A percentile compares a stretch with the other conserved stretches of the same genome.
phyloP scores from a whole-genome alignment of 2,329 filamentous ascomycete species.

The Penicillium sp. region DNA sequence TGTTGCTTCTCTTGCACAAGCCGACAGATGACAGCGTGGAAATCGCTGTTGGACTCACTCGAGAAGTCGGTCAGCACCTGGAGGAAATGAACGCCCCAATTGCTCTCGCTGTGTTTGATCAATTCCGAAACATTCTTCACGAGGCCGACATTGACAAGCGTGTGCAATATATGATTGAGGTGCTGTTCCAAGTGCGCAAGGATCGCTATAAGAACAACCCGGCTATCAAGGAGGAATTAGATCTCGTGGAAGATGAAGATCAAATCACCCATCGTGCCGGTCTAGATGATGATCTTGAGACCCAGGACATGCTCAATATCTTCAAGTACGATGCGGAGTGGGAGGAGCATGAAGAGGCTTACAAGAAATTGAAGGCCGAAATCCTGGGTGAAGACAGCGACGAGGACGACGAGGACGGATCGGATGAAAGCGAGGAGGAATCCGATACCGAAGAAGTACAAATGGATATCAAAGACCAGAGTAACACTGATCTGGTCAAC shows the following conservation, averaged over 20 bases:
- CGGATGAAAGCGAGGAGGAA: conserved; percentile 63
- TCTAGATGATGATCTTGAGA: conserved; percentile 80
- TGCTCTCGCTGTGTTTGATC: conserved; percentile 87
- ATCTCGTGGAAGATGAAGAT: conserved; percentile 95
- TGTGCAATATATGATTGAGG: conserved; percentile 99
- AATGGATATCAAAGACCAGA: conserved; percentile 96
- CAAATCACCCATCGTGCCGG: conserved; percentile 89
- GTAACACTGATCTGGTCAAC: conserved; percentile 92
- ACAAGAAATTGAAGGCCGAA: conserved; percentile 86
- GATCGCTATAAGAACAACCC: conserved; percentile 96
- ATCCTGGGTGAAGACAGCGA: conserved; percentile 93
- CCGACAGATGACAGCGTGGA: conserved; percentile 97
- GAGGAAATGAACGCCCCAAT: conserved; percentile 94
- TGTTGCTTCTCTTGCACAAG: conserved; percentile 89
- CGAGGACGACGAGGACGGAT: conserved; percentile 69
- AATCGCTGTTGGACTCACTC: conserved; percentile 90
- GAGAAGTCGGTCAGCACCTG: conserved; percentile 89
- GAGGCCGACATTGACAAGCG: conserved; percentile 97
- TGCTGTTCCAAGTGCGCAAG: conserved; percentile 93
- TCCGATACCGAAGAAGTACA: conserved; percentile 77
- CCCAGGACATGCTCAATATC: conserved; percentile 86
- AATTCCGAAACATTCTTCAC: conserved; percentile 92
- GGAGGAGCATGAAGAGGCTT: conserved; percentile 87
- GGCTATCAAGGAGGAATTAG: conserved; percentile 85
- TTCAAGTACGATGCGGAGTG: conserved; percentile 93